These are phyloP conservation scores for Isochrysis galbana DNA, from an alignment of 78 protist species.

Conservation along the genomic window DNA sequence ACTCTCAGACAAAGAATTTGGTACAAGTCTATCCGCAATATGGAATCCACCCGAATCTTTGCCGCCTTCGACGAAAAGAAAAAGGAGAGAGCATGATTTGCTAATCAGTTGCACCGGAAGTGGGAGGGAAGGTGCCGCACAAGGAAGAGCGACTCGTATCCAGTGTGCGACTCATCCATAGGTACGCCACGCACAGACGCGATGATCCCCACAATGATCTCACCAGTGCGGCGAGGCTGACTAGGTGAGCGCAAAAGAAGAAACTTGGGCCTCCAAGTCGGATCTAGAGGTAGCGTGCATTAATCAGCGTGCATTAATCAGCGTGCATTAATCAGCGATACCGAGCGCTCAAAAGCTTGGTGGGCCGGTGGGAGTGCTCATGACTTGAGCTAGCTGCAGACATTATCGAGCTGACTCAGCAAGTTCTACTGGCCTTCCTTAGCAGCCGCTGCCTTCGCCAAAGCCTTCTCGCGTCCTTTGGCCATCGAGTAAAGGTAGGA, in stretches of 20 bases:
- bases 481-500: constrained; percentile 21
- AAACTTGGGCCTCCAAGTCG: neutral
- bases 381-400: neutral
- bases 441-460: neutral
- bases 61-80: neutral
- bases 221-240: too few species aligned
- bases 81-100: neutral
- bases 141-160: too few species aligned
- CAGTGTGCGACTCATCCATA: too few species aligned
- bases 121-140: too few species aligned
- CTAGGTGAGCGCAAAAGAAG: too few species aligned
- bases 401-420: neutral
- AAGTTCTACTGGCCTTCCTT: neutral
- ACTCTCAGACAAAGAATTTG: neutral
- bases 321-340: neutral
- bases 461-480: neutral
- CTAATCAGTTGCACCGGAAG: too few species aligned
- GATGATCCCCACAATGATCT: neutral
- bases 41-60: neutral
- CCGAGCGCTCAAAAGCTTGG: neutral
- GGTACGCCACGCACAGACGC: neutral
- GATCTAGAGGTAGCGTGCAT: neutral
- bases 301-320: neutral
- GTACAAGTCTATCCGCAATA: neutral
- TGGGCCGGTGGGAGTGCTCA: neutral